Evolutionary conservation across 768 basidiomycete genomes (phyloP), one percentile per base, ranked within the genome.

Genomic region (Mycena latifolia): DNA sequence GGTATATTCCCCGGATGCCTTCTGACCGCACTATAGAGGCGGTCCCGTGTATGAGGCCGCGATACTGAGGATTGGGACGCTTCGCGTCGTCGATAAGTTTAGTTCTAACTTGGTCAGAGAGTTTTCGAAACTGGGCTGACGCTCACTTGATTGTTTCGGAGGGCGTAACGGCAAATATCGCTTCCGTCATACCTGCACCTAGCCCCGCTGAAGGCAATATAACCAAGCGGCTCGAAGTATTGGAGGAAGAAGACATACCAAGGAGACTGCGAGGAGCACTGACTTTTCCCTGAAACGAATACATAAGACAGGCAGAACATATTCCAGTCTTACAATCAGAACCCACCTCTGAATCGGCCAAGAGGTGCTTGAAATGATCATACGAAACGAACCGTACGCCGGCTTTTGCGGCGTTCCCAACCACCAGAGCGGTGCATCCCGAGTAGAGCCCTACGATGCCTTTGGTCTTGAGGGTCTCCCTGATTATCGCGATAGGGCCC

Each of bases 131-230:
- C 20, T 2, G 10, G 25, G 1, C 22, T 11, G 41, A 33, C 2
- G 78, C 92, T 45, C 52, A 96, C 97, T 99, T 99, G 84, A 99
- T 98, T 0, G 97, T 99, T 77, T 99, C 97, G 15, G 94, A 96
- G 3, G 97, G 97, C 0, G 97, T 99, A 4, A 99, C 97, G 2
- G 97, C 97, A 61, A 98, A 88, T 24, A 98, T 76, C 0, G 97
- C 95, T 77, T 99, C 97, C 73, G 84, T 91, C 89, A 95, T 88
- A 5, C 97, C 97, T 2, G 97, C 97, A 31, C 92, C 91, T 14
- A 94, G 80, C 31, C 93, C 92, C 64, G 93, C 92, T 89, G 71
- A 39, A 27, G 43, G n/a, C 15, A 47, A 24, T 10, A 18, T 35
- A 39, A 52, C 43, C 27, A 69, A 54, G 8, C 20, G 6, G 11